Evolutionary conservation across 495 filamentous ascomycete genomes (phyloP).

Genomic region (Penicillium ochrochloron): DNA sequence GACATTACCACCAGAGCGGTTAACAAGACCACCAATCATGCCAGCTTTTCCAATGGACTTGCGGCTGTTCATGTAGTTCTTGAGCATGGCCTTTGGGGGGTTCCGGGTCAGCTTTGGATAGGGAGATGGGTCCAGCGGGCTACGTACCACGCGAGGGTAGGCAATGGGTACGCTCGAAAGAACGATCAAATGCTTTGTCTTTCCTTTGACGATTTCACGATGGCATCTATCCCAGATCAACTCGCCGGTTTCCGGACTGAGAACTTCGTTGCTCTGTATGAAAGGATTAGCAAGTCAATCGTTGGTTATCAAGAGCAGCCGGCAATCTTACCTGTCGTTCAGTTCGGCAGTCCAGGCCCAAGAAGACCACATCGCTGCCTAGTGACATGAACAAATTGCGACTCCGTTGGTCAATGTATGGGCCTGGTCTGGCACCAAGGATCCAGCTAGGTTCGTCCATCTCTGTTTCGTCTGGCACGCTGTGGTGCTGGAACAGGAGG

Average conservation of each 20-base stretch:
- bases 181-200: constrained; percentile 87
- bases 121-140: constrained; percentile 35
- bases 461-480: constrained; percentile 75
- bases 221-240: constrained; percentile 83
- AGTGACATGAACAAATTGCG: constrained; percentile 86
- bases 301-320: neutral
- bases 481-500: constrained; percentile 97
- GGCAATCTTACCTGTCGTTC: constrained; percentile 67
- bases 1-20: constrained; percentile 88
- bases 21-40: constrained; percentile 78
- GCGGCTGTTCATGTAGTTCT: constrained; percentile 78
- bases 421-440: constrained; percentile 76
- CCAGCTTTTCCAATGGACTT: constrained; percentile 87
- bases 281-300: constrained; percentile 7
- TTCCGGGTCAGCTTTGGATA: constrained; percentile 12
- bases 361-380: constrained; percentile 75
- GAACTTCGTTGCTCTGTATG: constrained; percentile 67
- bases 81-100: constrained; percentile 60
- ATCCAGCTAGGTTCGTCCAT: constrained; percentile 90
- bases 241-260: constrained; percentile 81
- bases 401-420: constrained; percentile 86
- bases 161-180: constrained; percentile 86
- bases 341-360: constrained; percentile 90
- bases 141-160: constrained; percentile 80
- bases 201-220: constrained; percentile 77